Base-by-base conservation (phyloP, 2,329 filamentous ascomycete species). In the Arthrocladium fulminans region DNA sequence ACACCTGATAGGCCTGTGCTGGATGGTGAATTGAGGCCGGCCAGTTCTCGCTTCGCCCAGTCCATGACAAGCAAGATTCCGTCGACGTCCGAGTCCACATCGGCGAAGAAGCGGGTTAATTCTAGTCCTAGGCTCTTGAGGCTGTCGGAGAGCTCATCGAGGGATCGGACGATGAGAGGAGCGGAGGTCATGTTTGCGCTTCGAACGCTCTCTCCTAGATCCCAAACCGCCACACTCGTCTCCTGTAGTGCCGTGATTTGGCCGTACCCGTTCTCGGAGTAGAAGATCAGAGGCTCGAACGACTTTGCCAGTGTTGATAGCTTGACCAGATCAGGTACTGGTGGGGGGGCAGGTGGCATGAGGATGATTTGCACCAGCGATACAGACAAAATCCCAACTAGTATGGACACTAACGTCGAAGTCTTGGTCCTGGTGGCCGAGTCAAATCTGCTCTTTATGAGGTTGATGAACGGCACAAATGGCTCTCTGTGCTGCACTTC, bases 21-120 rank as follows among this genome's bases (percentile, higher is more conserved):
- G 81, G 79, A 17, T 76, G 39, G 69, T 19, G 73, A 73, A 52
- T 80, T 77, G 49, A 92, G 71, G 39, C 81, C 81, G 51, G 81
- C 74, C 12, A 97, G 78, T 65, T 96, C 88, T 55, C 88, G 81
- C 61, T 84, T 84, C 12, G 88, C 86, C 90, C 90, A 96, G 63
- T 95, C 88, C 88, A 97, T 96, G 45, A 94, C 88, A 52, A 92
- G 84, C 29, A 97, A 75, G 57, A 96, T 94, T 51, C 84, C 84
- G 63, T 96, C 90, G 58, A 97, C 85, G 61, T 96, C 90, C 22
- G 88, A 86, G 59, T 96, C 88, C 10, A 97, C 88, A 56, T 89
- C 87, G 45, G 88, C 86, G 64, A 96, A 95, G 71, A 97, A 96
- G 60, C 83, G 83, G 6, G 86, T 94, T 57, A 96, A 77, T 63